phyloP scores from a whole-genome alignment of 75 land plant genomes.

The Ceratopteris richardii region DNA sequence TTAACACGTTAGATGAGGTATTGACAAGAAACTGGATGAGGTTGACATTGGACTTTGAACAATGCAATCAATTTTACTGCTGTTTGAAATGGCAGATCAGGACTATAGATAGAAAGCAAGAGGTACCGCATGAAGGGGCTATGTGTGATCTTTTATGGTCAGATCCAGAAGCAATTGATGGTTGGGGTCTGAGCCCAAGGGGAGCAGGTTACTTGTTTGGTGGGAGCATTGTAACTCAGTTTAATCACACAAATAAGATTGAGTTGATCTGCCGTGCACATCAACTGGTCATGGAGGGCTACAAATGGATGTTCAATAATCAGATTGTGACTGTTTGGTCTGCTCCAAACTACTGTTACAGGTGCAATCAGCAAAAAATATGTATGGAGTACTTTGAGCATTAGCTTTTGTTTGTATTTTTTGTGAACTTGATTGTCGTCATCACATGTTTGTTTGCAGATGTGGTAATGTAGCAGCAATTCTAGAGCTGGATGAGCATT shows the following conservation, averaged over 20 bases:
- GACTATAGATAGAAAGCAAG: constrained; percentile 94
- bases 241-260: constrained; percentile 85
- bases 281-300: constrained; percentile 99
- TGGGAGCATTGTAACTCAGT: constrained; percentile 69
- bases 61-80: neutral
- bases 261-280: constrained; percentile 97
- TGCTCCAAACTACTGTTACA: constrained; percentile 99
- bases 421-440: too few relatives aligned
- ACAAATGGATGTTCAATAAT: constrained; percentile 96
- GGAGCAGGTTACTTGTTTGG: constrained; percentile 99
- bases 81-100: constrained; percentile 54
- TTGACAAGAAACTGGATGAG: too few relatives aligned
- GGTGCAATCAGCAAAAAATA: constrained; percentile 30
- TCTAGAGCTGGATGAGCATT: constrained; percentile 86
- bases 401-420: too few relatives aligned
- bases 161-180: constrained; percentile 96
- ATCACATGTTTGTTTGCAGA: too few relatives aligned
- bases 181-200: constrained; percentile 98
- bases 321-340: constrained; percentile 99
- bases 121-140: constrained; percentile 99
- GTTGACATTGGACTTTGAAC: neutral
- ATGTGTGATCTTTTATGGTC: constrained; percentile 99
- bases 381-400: too few relatives aligned
- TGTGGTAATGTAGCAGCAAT: constrained; percentile 99
- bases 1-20: constrained; percentile 91